phyloP scores from a whole-genome alignment of 176 grass and related monocot species.

The Oryza officinalis region DNA sequence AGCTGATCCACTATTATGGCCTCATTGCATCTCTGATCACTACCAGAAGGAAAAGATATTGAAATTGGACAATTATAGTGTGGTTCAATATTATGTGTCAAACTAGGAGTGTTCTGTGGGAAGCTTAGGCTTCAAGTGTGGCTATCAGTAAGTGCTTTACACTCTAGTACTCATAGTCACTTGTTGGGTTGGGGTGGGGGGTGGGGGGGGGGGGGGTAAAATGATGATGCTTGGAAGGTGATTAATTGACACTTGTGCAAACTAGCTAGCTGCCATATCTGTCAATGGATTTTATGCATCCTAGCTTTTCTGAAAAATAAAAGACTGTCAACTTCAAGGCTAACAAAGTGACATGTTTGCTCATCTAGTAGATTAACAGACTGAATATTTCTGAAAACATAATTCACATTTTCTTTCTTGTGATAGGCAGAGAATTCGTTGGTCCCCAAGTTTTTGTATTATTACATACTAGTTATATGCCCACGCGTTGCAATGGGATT shows the following conservation, averaged over 20 bases:
- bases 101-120: not conserved
- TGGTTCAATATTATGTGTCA: constrained; percentile 8
- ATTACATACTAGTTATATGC: not conserved
- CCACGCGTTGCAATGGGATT: too few relatives aligned
- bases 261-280: not conserved
- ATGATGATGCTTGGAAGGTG: not conserved
- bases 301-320: not conserved
- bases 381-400: not conserved
- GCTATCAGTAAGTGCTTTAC: not conserved
- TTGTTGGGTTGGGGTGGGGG: too few relatives aligned
- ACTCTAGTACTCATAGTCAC: not conserved
- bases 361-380: constrained; percentile 2
- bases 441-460: not conserved
- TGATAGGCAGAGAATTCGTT: not conserved
- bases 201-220: not conserved
- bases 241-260: not conserved
- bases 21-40: constrained; percentile 16
- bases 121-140: not conserved
- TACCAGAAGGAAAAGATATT: not conserved
- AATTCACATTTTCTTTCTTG: not conserved
- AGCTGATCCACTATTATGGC: constrained; percentile 16
- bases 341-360: not conserved
- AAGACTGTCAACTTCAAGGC: not conserved
- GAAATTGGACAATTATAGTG: not conserved
- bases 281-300: not conserved